These are phyloP conservation scores for Helichrysum umbraculigerum DNA, from an alignment of 129 eudicot species.

Conservation along the genomic window DNA sequence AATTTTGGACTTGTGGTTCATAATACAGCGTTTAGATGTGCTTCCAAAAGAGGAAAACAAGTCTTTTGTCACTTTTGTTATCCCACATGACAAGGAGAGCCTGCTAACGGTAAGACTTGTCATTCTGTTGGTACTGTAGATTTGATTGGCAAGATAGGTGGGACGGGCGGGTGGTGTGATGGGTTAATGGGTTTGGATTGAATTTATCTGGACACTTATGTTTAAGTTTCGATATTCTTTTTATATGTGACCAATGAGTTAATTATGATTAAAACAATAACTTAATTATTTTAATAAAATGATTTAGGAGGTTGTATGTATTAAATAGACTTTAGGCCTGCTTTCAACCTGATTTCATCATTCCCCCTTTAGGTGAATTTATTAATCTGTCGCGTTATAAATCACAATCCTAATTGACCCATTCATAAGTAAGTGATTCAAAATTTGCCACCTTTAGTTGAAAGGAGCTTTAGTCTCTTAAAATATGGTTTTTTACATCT, in stretches of 20 bases:
- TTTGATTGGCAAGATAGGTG: neutral
- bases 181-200: no score
- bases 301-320: neutral
- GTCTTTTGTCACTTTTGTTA: conserved; percentile 77
- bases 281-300: no score
- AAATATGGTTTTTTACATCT: neutral
- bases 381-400: neutral
- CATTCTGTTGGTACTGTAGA: conserved; percentile 1
- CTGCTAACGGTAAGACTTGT: conserved; percentile 58
- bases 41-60: conserved; percentile 85
- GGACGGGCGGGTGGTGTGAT: neutral
- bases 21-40: conserved; percentile 69
- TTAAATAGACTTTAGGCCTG: neutral
- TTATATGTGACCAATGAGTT: neutral
- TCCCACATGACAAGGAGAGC: conserved; percentile 82
- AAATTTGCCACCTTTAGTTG: neutral
- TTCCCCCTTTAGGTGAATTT: neutral
- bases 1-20: conserved; percentile 14
- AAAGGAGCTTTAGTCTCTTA: neutral
- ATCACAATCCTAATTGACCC: neutral
- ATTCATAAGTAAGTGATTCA: neutral
- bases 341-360: neutral
- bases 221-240: neutral
- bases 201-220: no score
- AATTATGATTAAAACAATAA: neutral